Evolutionary conservation across 495 filamentous ascomycete species (phyloP), one percentile per base, ranked within the genome.

Genomic region (Bryoglossum gracile): DNA sequence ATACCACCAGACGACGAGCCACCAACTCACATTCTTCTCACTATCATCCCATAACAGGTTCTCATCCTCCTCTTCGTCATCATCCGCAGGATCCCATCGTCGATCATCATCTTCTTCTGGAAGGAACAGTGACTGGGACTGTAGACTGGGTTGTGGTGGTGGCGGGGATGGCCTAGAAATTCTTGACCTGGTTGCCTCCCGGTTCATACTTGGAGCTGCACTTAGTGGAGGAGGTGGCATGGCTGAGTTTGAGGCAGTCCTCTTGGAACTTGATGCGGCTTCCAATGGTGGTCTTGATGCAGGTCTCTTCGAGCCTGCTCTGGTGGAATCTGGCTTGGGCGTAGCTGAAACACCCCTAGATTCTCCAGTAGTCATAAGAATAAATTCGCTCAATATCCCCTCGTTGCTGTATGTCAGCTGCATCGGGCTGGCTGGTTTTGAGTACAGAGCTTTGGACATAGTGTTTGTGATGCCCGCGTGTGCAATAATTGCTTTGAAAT

Each of bases 361-460:
- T 48, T 94, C 87, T n/a, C 89, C 88, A 24, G 85, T 79, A 8
- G 92, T 98, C 90, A 95, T 96, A 36, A 98, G 65, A 13, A 91
- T 91, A 59, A 94, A 96, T 46, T 95, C 87, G 50, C 84, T 86
- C 38, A 76, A 66, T 45, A 96, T 71, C 13, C 89, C 92, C 41
- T 86, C 80, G 21, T 67, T 67, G 6, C 71, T 71, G 61, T 97
- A 97, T 24, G 72, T 78, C 8, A 96, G 67, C 61, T 94, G 90
- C 62, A 98, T 75, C 2, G 92, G 92, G 22, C 80, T 80, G 30
- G 80, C 82, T 1, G 94, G 87, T 17, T 76, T 72, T 6, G 87
- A 94, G 58, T 92, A 97, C 38, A 68, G 70, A n/a, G 88, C 84
- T 22, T 78, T 78, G 8, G 97, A 69, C 23, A 75, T 75, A 2